phyloP scores from a whole-genome alignment of 495 filamentous ascomycete species.

The Saxophila tyrrhenica region DNA sequence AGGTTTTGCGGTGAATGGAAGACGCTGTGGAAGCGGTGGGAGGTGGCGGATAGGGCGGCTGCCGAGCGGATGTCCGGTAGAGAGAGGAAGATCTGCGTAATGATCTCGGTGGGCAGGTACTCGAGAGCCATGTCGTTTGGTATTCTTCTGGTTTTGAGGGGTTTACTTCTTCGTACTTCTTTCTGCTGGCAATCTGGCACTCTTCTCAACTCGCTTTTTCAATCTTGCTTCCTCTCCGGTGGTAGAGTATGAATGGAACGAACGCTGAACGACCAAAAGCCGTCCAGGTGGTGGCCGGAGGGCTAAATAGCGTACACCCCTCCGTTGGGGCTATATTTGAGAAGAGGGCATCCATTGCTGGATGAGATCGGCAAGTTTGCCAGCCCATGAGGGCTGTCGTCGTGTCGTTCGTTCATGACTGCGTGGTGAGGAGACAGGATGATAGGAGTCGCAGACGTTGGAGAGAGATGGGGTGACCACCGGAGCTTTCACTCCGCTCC shows the following conservation, averaged over 20 bases:
- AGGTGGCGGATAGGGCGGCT: conserved; percentile 43
- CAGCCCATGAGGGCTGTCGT: conserved; percentile 5
- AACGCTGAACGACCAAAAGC: conserved; percentile 3
- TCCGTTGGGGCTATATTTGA: conserved; percentile 56
- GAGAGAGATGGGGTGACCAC: too few species aligned
- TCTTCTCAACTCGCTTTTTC: neutral
- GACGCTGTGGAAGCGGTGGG: conserved; percentile 42
- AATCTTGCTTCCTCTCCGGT: neutral
- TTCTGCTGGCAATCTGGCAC: neutral
- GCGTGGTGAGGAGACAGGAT: neutral
- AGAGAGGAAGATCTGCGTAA: conserved; percentile 49
- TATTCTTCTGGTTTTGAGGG: neutral
- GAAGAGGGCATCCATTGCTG: neutral
- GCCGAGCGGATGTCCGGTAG: conserved; percentile 42
- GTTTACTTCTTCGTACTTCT: neutral
- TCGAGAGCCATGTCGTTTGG: conserved; percentile 35
- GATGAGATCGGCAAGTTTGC: conserved; percentile 11
- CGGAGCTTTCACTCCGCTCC: too few species aligned
- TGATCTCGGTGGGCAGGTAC: conserved; percentile 48
- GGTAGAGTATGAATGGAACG: neutral
- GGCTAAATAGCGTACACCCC: conserved; percentile 52
- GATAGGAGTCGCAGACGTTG: too few species aligned
- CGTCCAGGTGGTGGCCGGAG: conserved; percentile 24
- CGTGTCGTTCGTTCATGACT: neutral
- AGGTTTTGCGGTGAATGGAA: conserved; percentile 43